Conservation (phyloP, 148 eudicot genomes). For the Rhododendron ferrugineum region DNA sequence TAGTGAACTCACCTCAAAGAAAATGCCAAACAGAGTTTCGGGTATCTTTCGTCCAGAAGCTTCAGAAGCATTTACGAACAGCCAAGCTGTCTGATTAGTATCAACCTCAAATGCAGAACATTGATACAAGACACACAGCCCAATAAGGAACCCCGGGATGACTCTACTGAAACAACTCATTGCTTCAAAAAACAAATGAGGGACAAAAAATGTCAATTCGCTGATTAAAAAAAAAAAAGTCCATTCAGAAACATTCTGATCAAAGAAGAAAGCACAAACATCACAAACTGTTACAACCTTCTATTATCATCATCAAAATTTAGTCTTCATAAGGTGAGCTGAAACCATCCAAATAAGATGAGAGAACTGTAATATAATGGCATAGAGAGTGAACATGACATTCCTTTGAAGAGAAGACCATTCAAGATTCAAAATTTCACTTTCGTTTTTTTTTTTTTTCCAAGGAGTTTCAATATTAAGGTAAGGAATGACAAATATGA, state of each 20-base stretch:
- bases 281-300: neutral
- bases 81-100: conserved; percentile 52
- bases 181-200: conserved; percentile 8
- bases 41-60: conserved; percentile 45
- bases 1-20: conserved; percentile 62
- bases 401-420: neutral
- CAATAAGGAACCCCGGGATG: conserved; percentile 29
- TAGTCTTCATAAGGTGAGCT: neutral
- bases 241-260: neutral
- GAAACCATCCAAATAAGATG: neutral
- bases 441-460: neutral
- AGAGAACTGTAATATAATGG: neutral
- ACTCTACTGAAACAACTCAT: conserved; percentile 42
- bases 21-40: conserved; percentile 65
- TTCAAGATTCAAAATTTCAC: neutral
- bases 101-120: conserved; percentile 30
- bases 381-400: neutral
- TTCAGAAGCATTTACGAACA: conserved; percentile 53
- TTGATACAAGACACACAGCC: conserved; percentile 23
- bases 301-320: neutral
- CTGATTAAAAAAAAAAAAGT: too few species aligned
- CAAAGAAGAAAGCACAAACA: neutral
- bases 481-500: neutral
- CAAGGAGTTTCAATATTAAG: neutral
- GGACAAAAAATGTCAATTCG: neutral